Base-by-base conservation (phyloP, 805 yeast genomes). In the Saccharomycopsis babjevae region DNA sequence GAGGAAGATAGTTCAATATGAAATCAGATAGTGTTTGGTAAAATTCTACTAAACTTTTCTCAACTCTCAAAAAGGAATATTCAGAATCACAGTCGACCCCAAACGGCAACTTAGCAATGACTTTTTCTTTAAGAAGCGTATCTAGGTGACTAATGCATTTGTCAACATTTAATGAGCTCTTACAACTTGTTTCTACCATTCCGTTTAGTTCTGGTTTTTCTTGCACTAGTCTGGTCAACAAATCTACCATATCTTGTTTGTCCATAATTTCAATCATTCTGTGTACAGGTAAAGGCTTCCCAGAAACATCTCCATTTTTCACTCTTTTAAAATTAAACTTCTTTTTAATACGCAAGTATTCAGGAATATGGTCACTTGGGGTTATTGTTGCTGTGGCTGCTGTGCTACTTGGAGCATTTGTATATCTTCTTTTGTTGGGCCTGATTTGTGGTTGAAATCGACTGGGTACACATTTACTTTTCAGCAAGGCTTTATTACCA, bases 1-100 rank as follows among this genome's bases (percentile, higher is more conserved):
- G 93, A 22, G 94, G 91, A 63, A 89, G 74, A 66, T 85, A 86
- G 66, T 81, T 82, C 61, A 86, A 75, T 5, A 88, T 84, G 69
- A 85, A 89, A 71, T 89, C 97, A 18, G 88, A 82, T 59, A 90
- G 74, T 25, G 89, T 83, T 64, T 78, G 77, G 62, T 88, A 79
- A 66, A 89, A 88, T 66, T 87, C 94, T 62, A 81, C 80, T 64
- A 88, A 79, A 61, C 76, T 72, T 6, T 86, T 81, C 67, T 87
- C 83, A 42, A 90, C 88, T 61, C 96, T 77, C 61, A 87, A 72
- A 70, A 83, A 89, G 4, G 92, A 83, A 68, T 89, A 89, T 70
- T 89, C 96, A 56, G 87, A 82, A 42, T 80, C 76, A 10, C 79
- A 76, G 66, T 88, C 91, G 64, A 89, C 89, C 65, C 85, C 84